Evolutionary conservation across 768 basidiomycete genomes (phyloP).

Genomic region (Naganishia onofrii): DNA sequence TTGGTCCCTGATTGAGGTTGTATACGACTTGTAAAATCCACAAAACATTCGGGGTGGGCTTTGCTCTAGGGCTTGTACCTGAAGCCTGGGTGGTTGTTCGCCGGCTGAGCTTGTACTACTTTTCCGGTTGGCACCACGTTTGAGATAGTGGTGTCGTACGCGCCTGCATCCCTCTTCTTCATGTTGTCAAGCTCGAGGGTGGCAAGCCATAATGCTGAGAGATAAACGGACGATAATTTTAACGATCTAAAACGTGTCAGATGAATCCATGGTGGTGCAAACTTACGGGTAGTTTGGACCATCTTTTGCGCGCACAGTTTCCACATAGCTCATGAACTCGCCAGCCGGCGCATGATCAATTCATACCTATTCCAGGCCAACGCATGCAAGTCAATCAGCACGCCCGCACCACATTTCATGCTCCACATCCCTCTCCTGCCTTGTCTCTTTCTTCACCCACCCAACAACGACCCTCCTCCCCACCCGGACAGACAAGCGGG

Average conservation of each 20-base stretch:
- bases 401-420: background rate
- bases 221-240: background rate
- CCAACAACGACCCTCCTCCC: constrained; percentile 12
- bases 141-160: constrained; percentile 27
- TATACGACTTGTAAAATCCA: background rate
- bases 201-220: background rate
- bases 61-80: constrained; percentile 11
- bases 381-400: background rate
- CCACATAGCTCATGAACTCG: background rate
- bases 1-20: background rate
- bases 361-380: constrained; percentile 52
- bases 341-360: constrained; percentile 53
- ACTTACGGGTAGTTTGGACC: constrained; percentile 29
- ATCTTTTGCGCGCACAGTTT: no score
- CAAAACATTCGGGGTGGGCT: no score
- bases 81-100: constrained; percentile 30
- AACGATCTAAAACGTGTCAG: background rate
- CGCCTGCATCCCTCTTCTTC: constrained; percentile 22
- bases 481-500: no score
- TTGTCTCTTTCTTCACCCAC: no score
- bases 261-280: no score
- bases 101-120: constrained; percentile 14
- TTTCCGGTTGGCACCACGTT: constrained; percentile 1
- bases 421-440: no score
- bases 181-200: constrained; percentile 21